Percentiles rank a stretch among this genome's conserved stretches.
These are phyloP conservation scores for Sherardia arvensis DNA, from an alignment of 257 asterid species.

Conservation along the genomic window DNA sequence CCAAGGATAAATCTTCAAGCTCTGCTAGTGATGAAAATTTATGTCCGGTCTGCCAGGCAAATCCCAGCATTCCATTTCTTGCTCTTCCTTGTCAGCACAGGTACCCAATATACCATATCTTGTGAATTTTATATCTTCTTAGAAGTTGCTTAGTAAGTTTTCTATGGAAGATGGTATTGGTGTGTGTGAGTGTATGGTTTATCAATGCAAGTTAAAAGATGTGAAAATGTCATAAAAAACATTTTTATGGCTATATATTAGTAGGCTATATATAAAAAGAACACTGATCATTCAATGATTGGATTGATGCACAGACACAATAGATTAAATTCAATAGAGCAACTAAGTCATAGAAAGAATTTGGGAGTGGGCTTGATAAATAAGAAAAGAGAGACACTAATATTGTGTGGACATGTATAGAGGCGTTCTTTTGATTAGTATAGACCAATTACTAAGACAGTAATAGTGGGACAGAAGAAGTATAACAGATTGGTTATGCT, in stretches of 20 bases:
- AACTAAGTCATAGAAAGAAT: background rate
- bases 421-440: background rate
- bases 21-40: conserved; percentile 53
- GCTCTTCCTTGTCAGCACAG: conserved; percentile 97
- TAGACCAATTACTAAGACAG: background rate
- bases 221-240: background rate
- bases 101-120: conserved; percentile 18
- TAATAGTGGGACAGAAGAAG: too few species aligned
- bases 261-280: too few species aligned
- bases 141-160: background rate
- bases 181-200: background rate
- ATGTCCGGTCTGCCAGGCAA: conserved; percentile 80
- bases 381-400: background rate
- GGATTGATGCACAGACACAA: background rate
- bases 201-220: background rate
- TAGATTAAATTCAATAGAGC: background rate
- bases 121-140: background rate
- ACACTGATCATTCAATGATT: background rate
- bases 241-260: background rate
- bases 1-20: conserved; percentile 64
- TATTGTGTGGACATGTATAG: background rate
- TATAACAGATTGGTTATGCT: too few species aligned
- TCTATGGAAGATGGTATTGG: background rate
- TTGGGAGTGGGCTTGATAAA: background rate
- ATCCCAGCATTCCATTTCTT: conserved; percentile 78